Evolutionary conservation across 2,329 filamentous ascomycete genomes (phyloP).

Genomic region (Grosmannia penicillata): DNA sequence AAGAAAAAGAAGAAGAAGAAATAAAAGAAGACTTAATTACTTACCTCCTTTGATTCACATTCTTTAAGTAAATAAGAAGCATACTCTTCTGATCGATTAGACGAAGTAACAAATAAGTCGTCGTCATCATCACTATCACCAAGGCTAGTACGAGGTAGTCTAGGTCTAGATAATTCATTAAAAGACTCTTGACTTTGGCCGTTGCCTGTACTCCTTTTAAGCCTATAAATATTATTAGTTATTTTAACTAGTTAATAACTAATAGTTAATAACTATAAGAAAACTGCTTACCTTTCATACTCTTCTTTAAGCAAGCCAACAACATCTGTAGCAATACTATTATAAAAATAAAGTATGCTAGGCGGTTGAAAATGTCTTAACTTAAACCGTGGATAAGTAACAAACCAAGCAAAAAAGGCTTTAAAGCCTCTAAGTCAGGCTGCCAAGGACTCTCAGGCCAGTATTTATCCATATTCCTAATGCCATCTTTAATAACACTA

Average conservation of each 20-base stretch:
- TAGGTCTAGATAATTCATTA: too few species aligned
- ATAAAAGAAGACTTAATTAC: too few species aligned
- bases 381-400: not conserved
- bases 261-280: not conserved
- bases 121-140: too few species aligned
- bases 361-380: not conserved
- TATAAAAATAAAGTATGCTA: not conserved
- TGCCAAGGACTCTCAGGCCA: too few species aligned
- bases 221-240: not conserved
- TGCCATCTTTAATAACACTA: too few species aligned
- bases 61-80: too few species aligned
- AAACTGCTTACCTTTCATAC: not conserved
- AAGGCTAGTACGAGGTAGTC: too few species aligned
- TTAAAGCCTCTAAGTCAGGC: too few species aligned
- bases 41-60: too few species aligned
- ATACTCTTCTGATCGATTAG: too few species aligned
- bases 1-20: too few species aligned
- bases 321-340: not conserved
- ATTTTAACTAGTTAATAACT: not conserved
- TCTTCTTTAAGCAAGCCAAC: not conserved
- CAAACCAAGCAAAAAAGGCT: not conserved
- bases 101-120: too few species aligned
- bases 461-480: not conserved
- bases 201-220: not conserved
- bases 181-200: not conserved